Base-by-base conservation (phyloP, 2,329 filamentous ascomycete species). In the Gliomastix tumulicola region DNA sequence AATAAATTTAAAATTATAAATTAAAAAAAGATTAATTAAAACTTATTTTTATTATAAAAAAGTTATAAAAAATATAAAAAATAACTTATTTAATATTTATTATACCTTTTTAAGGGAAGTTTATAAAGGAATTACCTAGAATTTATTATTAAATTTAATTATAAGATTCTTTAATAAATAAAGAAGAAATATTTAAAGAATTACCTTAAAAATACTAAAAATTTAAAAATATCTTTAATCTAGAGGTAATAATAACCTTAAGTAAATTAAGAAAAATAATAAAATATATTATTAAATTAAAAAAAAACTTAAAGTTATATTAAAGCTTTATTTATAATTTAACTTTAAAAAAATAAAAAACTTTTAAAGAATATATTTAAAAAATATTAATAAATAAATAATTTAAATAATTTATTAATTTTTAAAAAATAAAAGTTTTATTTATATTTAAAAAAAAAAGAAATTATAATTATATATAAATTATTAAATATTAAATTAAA, bases 221-320 rank as follows among this genome's bases (percentile, higher is more conserved):
- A n/a, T n/a, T n/a, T n/a, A n/a, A n/a, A n/a, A n/a, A n/a, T n/a
- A n/a, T n/a, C n/a, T n/a, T n/a, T n/a, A n/a, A n/a, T n/a, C n/a
- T n/a, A n/a, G n/a, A n/a, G n/a, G n/a, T n/a, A n/a, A n/a, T n/a
- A n/a, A n/a, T n/a, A n/a, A n/a, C n/a, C n/a, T n/a, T n/a, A n/a
- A n/a, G n/a, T n/a, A n/a, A n/a, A n/a, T 9, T 25, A 25, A 25
- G 22, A 25, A 25, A 25, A 25, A 25, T 9, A 9, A 32, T 9
- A 7, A 6, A 32, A 7, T 36, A 40, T 21, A 28, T 20, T 19
- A 31, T 30, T 5, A 7, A 34, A 41, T 23, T 40, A 42, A 36
- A 22, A 30, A 31, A 36, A 16, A 7, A 30, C 16, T 12, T 12
- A 12, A 31, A 17, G 9, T 17, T 16, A 17, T 11, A 6, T 36